Percentiles rank a stretch among this genome's conserved stretches.
Evolutionary conservation across 1,284 basidiomycete genomes (phyloP).

Genomic region (Cystobasidiaceae sp.): DNA sequence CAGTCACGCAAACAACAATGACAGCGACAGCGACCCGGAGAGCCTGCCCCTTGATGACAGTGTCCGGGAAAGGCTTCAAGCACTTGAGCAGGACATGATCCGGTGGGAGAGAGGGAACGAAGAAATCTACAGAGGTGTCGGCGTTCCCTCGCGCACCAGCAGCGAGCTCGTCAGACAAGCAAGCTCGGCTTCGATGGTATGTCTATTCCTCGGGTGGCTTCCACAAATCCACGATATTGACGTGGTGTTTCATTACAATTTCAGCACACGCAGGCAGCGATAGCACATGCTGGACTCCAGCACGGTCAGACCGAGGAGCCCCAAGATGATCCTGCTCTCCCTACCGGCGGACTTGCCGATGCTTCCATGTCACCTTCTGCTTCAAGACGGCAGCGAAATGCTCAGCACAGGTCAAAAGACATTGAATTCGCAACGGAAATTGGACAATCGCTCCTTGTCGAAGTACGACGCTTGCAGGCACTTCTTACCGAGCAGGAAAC

Average conservation of each 20-base stretch:
- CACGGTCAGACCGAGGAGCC: not conserved
- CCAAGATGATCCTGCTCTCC: slow-evolving; percentile 22
- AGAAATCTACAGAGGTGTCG: slow-evolving; percentile 66
- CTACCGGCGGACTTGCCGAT: slow-evolving; percentile 4
- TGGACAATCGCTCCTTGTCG: slow-evolving; percentile 78
- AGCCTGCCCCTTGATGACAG: slow-evolving; percentile 50
- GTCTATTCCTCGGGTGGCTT: too few species aligned
- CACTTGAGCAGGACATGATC: slow-evolving; percentile 69
- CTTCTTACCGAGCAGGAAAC: slow-evolving; percentile 82
- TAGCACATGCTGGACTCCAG: not conserved
- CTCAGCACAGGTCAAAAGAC: slow-evolving; percentile 48
- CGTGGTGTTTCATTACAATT: too few species aligned
- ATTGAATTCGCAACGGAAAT: slow-evolving; percentile 92
- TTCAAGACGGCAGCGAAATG: slow-evolving; percentile 48
- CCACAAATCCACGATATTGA: too few species aligned
- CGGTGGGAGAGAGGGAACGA: slow-evolving; percentile 79
- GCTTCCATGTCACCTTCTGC: slow-evolving; percentile 39
- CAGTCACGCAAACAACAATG: slow-evolving; percentile 51
- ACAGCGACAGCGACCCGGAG: slow-evolving; percentile 51
- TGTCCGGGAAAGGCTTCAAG: slow-evolving; percentile 64
- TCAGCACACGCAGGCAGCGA: not conserved
- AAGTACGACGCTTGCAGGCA: slow-evolving; percentile 80
- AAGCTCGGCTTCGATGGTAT: slow-evolving; percentile 43
- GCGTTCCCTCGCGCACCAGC: slow-evolving; percentile 42
- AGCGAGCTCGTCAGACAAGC: slow-evolving; percentile 52